Conservation (phyloP, 331 rosid species). For the Malus hybrid region DNA sequence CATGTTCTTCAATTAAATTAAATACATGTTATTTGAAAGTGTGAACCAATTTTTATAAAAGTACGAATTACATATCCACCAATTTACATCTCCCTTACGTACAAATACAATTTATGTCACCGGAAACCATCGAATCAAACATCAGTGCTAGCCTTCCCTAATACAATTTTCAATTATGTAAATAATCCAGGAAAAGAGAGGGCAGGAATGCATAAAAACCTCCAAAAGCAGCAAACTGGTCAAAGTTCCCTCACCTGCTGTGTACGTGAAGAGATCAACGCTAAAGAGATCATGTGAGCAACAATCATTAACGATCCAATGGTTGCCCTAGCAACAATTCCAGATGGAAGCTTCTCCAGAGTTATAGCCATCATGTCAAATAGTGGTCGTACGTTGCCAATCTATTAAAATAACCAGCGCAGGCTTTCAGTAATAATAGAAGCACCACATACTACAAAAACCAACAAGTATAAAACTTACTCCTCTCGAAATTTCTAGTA, state of each 20-base stretch:
- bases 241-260: conserved; percentile 54
- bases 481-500: conserved; percentile 76
- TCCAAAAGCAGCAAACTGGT: neutral
- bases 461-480: conserved; percentile 26
- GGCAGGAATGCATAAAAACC: neutral
- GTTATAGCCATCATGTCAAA: conserved; percentile 85
- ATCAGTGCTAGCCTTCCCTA: too few relatives aligned
- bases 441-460: neutral
- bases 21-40: too few relatives aligned
- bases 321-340: conserved; percentile 65
- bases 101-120: too few relatives aligned
- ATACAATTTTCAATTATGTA: too few relatives aligned
- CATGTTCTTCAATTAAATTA: too few relatives aligned
- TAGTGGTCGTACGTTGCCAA: conserved; percentile 56
- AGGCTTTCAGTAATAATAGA: conserved; percentile 2
- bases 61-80: too few relatives aligned
- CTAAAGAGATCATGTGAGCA: conserved; percentile 58
- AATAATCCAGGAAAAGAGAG: neutral
- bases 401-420: conserved; percentile 34
- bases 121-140: too few relatives aligned
- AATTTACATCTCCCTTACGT: too few relatives aligned
- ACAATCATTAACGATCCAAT: conserved; percentile 70
- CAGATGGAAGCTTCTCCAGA: conserved; percentile 73
- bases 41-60: too few relatives aligned
- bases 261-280: conserved; percentile 37